Evolutionary conservation across 2,329 filamentous ascomycete genomes (phyloP), one percentile per base, ranked within the genome.

Genomic region (Huntiella savannae): DNA sequence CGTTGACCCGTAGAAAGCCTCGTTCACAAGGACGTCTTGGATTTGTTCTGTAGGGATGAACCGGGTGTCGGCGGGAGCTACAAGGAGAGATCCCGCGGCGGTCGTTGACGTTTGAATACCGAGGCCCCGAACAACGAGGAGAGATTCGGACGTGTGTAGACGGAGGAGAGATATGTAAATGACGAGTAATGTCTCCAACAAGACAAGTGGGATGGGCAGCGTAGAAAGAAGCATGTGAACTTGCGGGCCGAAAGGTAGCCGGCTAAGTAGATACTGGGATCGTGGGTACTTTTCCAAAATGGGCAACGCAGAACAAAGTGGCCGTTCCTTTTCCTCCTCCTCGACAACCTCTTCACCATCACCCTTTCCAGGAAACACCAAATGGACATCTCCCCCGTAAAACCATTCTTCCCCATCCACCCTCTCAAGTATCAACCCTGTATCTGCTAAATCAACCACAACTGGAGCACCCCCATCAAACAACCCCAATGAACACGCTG

Each of bases 1-100:
- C 62, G 87, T 84, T 56, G 95, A 93, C 1, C 87, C 87, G 48
- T 75, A 76, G 62, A 96, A 96, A 3, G 87, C 91, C 66, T 98
- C 91, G 59, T 95, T 86, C 43, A 98, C 82, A 46, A 95, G 75
- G 48, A 98, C 79, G 59, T 98, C 91, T 58, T 83, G 83, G 49
- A 98, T 92, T 62, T 84, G 79, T 39, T 81, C 82, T 0, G 88
- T 94, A 0, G 91, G 88, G 49, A 98, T 96, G 60, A 78, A 71
- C 47, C 71, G 62, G 55, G 71, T 70, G 46, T 63, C 60, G 10
- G 55, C 55, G n/a, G 46, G 49, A 3, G 61, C 59, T 33, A 87
- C 67, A 55, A 83, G 85, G 6, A 77, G 80, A n/a, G 44, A 47
- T 8, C 48, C 48, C 12, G 50, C 51, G 4, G 60, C 51, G 6